phyloP scores from a whole-genome alignment of 2,329 filamentous ascomycete species.

The Thielaviopsis euricoi region DNA sequence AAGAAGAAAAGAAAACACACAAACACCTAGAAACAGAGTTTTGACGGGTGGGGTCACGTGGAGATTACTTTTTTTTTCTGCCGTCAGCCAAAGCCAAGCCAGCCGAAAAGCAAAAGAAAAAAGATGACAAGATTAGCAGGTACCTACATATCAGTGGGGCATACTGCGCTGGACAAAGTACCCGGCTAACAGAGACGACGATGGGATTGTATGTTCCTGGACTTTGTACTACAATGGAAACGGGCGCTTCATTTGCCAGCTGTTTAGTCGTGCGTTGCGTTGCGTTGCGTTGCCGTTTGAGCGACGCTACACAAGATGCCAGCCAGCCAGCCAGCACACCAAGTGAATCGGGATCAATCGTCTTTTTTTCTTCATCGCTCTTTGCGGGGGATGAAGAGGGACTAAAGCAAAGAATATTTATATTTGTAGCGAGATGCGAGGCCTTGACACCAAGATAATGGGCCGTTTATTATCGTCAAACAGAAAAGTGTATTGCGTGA shows the following conservation, averaged over 20 bases:
- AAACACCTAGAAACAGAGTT: not conserved
- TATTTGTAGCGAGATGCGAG: not conserved
- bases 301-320: not conserved
- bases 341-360: too few relatives aligned
- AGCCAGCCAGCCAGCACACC: not conserved
- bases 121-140: not conserved
- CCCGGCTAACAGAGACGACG: not conserved
- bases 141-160: not conserved
- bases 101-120: too few relatives aligned
- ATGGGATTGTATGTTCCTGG: not conserved
- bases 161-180: not conserved
- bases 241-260: not conserved
- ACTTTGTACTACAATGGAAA: not conserved
- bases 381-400: too few relatives aligned
- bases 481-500: too few relatives aligned
- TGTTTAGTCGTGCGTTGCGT: not conserved
- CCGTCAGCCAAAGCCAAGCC: not conserved
- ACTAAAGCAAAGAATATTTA: not conserved
- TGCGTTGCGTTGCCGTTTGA: not conserved
- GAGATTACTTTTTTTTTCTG: not conserved
- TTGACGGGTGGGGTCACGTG: not conserved
- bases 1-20: not conserved
- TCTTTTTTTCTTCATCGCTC: too few relatives aligned
- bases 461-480: not conserved
- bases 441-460: too few relatives aligned